Base-by-base conservation (phyloP, 805 yeast genomes). In the Yarrowia sp. region DNA sequence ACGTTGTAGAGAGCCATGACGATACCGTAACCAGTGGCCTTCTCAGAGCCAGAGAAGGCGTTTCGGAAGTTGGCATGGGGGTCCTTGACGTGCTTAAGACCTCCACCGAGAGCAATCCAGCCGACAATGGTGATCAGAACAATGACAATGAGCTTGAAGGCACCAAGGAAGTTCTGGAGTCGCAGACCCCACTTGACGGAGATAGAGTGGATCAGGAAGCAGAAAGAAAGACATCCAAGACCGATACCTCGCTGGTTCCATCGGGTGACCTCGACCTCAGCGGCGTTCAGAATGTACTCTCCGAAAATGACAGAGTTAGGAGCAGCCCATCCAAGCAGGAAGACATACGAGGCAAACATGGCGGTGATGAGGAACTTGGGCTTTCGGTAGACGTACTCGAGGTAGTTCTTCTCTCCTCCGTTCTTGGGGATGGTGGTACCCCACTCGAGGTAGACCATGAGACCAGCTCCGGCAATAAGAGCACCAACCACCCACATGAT, bases 351-450 rank as follows among this genome's bases (percentile, higher is more conserved):
- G 0, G 91, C 92, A 70, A 85, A 87, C 80, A 85, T 81, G 19
- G 84, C 85, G 34, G 90, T 87, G 55, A 88, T 83, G 69, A 91
- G 80, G 74, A 87, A 89, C 75, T 80, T 83, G 49, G 96, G 96
- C 72, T 84, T 86, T 61, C 81, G 82, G 79, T 82, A 91, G 61
- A 89, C 84, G 72, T 83, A 87, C 75, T 90, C 95, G 72, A 91
- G 78, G 75, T 91, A 91, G 73, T 89, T 89, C 78, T 89, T 90
- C 74, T 91, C 96, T 72, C 95, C 97, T 71, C 96, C 96, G 73
- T 90, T 90, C 78, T 89, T 85, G 56, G 91, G 91, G 68, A 89
- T 85, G 50, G 88, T 87, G 6, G 89, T 84, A 15, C 96, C 96
- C 76, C 89, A 88, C 74, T 90, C 95, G 86, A 90, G 85, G 76